Percentiles rank a stretch among this genome's conserved stretches.
These are phyloP conservation scores for Botrytis hyacinthi DNA, from an alignment of 2,329 filamentous ascomycete species.

Conservation along the genomic window DNA sequence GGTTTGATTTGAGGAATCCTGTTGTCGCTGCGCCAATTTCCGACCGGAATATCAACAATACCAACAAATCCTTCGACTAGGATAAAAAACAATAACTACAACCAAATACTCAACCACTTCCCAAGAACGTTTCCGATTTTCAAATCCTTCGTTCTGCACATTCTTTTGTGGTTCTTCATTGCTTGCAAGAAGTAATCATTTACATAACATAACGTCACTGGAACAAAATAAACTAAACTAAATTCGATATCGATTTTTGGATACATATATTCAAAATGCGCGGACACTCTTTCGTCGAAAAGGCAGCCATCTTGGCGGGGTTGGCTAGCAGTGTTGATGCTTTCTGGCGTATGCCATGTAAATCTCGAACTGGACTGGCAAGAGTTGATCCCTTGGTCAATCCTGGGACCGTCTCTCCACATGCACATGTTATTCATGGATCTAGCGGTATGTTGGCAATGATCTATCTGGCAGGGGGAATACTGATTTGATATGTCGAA, in stretches of 20 bases:
- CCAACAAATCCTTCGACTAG: neutral
- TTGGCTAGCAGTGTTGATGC: constrained; percentile 47
- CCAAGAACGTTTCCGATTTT: neutral
- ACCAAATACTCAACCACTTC: neutral
- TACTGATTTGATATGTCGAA: neutral
- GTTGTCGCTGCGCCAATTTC: neutral
- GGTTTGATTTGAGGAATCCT: neutral
- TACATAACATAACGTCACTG: neutral
- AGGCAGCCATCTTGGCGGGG: neutral
- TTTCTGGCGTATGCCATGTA: constrained; percentile 91
- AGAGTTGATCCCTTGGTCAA: constrained; percentile 76
- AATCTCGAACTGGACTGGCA: constrained; percentile 64
- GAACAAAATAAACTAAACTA: neutral
- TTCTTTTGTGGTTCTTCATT: constrained; percentile 1
- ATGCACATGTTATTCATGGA: constrained; percentile 75
- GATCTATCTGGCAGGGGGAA: constrained; percentile 20
- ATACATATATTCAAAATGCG: constrained; percentile 11
- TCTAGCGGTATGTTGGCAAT: constrained; percentile 60
- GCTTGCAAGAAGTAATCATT: neutral
- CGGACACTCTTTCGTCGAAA: constrained; percentile 7
- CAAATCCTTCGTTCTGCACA: constrained; percentile 1
- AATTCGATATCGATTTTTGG: neutral
- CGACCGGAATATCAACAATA: neutral
- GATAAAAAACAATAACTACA: neutral
- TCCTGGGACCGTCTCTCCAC: constrained; percentile 54